phyloP scores from a whole-genome alignment of 2,329 filamentous ascomycete genomes.

The Davidsoniella virescens region DNA sequence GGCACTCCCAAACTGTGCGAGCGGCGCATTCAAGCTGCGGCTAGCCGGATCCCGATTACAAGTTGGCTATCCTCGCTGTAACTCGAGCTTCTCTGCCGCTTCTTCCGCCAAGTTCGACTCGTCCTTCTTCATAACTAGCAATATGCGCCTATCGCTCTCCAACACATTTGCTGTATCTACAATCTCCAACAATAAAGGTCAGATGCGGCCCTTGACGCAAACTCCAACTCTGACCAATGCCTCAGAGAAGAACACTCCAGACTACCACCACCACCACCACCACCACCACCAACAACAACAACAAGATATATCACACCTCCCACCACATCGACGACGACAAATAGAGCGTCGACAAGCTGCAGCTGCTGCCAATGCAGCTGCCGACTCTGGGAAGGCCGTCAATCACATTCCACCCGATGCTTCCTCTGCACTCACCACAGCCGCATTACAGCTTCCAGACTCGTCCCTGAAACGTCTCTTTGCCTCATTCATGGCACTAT shows the following conservation, averaged over 20 bases:
- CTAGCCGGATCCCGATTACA: neutral
- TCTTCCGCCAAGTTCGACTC: neutral
- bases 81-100: neutral
- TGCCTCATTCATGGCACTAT: conserved; percentile 72
- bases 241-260: neutral
- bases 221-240: neutral
- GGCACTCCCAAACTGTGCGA: neutral
- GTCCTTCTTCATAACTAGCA: conserved; percentile 10
- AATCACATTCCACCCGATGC: conserved; percentile 29
- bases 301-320: neutral
- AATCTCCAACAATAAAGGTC: conserved; percentile 2
- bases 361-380: conserved; percentile 6
- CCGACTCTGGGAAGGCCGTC: conserved; percentile 14
- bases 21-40: neutral
- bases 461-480: conserved; percentile 47
- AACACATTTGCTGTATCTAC: conserved; percentile 9
- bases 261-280: neutral
- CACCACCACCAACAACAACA: neutral
- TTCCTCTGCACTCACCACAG: conserved; percentile 38
- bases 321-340: conserved; percentile 13
- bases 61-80: conserved; percentile 1
- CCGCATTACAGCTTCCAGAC: conserved; percentile 32
- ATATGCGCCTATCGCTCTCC: conserved; percentile 5
- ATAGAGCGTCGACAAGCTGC: conserved; percentile 12
- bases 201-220: conserved; percentile 5